These are phyloP conservation scores for Candida mesenterica DNA, from an alignment of 1,139 yeast species.

Conservation along the genomic window DNA sequence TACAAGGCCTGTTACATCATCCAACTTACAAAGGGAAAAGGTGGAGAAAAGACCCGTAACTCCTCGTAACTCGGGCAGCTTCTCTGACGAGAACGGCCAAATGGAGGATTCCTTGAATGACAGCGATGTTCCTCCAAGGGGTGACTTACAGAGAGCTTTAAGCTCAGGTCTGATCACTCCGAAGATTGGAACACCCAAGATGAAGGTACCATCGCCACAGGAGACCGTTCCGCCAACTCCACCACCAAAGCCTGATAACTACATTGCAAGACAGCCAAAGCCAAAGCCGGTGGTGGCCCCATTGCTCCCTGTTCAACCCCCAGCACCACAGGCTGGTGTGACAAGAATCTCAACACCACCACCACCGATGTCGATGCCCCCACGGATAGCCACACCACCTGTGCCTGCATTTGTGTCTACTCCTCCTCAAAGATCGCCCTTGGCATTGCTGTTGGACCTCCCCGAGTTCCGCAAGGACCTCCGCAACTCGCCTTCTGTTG, in stretches of 20 bases:
- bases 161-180: slow-evolving; percentile 1
- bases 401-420: slow-evolving; percentile 10
- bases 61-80: slow-evolving; percentile 14
- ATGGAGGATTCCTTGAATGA: slow-evolving; percentile 28
- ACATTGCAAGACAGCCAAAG: slow-evolving; percentile 1
- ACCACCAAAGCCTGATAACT: slow-evolving; percentile 4
- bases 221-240: slow-evolving; percentile 1
- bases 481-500: neutral
- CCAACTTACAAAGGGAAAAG: neutral
- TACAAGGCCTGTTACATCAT: slow-evolving; percentile 5
- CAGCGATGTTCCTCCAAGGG: slow-evolving; percentile 37
- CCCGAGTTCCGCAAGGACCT: neutral
- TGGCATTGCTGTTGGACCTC: neutral
- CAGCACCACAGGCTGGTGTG: neutral
- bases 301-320: slow-evolving; percentile 1
- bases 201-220: neutral
- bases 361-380: slow-evolving; percentile 1
- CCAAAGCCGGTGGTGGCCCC: neutral
- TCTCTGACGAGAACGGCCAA: slow-evolving; percentile 13
- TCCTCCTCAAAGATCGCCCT: slow-evolving; percentile 4
- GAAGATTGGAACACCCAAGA: neutral
- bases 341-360: neutral
- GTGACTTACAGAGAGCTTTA: slow-evolving; percentile 22
- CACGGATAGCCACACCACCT: slow-evolving; percentile 4
- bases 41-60: slow-evolving; percentile 10